Conservation (phyloP, 768 basidiomycete genomes). For the Naganishia vaughanmartiniae region DNA sequence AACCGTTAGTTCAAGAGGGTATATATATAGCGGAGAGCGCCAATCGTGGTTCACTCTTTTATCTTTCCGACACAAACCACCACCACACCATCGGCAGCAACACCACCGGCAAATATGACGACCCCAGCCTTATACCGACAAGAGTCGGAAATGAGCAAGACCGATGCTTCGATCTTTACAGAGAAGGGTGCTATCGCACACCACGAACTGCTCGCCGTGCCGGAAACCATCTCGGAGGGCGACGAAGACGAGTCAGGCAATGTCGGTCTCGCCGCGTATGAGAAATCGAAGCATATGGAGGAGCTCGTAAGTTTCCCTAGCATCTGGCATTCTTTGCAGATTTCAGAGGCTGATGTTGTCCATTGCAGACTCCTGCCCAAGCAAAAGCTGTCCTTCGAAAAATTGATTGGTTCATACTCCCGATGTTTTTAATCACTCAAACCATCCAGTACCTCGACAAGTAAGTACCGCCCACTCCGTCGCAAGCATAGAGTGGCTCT, state of each 20-base stretch:
- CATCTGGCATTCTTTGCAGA: neutral
- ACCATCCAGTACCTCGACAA: conserved; percentile 47
- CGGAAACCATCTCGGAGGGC: conserved; percentile 40
- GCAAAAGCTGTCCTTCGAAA: conserved; percentile 41
- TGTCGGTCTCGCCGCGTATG: conserved; percentile 45
- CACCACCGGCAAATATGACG: neutral
- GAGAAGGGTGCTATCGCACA: conserved; percentile 42
- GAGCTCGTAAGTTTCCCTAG: conserved; percentile 41
- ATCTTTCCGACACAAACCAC: too few relatives aligned
- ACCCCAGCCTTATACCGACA: conserved; percentile 26
- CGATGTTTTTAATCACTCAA: conserved; percentile 50
- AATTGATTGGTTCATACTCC: conserved; percentile 50
- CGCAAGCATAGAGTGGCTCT: conserved; percentile 41
- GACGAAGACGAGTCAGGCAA: conserved; percentile 39
- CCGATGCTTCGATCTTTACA: conserved; percentile 34
- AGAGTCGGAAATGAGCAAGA: conserved; percentile 34
- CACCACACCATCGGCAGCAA: too few relatives aligned
- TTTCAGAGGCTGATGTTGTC: neutral
- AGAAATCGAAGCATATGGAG: conserved; percentile 43
- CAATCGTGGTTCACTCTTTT: too few relatives aligned
- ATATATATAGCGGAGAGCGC: too few relatives aligned
- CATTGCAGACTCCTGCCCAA: conserved; percentile 43
- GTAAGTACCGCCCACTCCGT: conserved; percentile 35
- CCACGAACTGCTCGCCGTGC: conserved; percentile 33
- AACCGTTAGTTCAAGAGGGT: too few relatives aligned